Percentiles rank a stretch among this genome's conserved stretches.
phyloP scores from a whole-genome alignment of 208 protist species.

The Trypanosoma lewisi region DNA sequence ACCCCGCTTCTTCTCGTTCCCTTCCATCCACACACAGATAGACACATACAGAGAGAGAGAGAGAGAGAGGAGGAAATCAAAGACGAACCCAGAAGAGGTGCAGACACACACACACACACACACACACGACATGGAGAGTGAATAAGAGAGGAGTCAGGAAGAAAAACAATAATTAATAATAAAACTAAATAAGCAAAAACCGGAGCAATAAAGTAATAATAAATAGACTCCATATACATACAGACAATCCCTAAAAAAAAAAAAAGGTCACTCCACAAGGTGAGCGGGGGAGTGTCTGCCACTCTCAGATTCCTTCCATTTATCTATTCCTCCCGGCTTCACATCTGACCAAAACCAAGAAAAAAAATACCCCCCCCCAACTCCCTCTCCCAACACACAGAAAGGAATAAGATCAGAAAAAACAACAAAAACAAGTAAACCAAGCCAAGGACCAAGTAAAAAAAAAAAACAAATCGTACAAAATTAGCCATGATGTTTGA shows the following conservation, averaged over 20 bases:
- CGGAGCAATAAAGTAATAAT: not conserved
- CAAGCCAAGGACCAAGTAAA: conserved; percentile 15
- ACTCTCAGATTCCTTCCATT: not conserved
- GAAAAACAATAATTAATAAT: conserved; percentile 1
- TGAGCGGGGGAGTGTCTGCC: not conserved
- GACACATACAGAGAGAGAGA: conserved; percentile 5
- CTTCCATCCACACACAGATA: not conserved
- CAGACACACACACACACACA: conserved; percentile 9
- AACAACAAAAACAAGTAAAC: conserved; percentile 2
- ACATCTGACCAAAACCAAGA: not conserved
- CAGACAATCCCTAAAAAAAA: conserved; percentile 17
- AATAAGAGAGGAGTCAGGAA: not conserved
- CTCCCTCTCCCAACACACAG: too few species aligned
- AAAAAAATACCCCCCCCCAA: too few species aligned
- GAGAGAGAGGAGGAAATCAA: conserved; percentile 8
- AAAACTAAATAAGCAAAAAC: conserved; percentile 6
- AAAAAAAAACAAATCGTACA: conserved; percentile 10
- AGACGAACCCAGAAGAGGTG: conserved; percentile 9
- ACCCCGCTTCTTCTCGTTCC: not conserved
- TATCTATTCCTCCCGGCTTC: not conserved
- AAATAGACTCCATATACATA: not conserved
- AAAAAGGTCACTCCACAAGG: conserved; percentile 4
- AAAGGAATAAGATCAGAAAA: conserved; percentile 20
- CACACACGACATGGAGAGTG: not conserved
- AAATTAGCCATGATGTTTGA: not conserved